These are phyloP conservation scores for Aspergillus ibericus DNA, from an alignment of 2,329 filamentous ascomycete species.

Conservation along the genomic window DNA sequence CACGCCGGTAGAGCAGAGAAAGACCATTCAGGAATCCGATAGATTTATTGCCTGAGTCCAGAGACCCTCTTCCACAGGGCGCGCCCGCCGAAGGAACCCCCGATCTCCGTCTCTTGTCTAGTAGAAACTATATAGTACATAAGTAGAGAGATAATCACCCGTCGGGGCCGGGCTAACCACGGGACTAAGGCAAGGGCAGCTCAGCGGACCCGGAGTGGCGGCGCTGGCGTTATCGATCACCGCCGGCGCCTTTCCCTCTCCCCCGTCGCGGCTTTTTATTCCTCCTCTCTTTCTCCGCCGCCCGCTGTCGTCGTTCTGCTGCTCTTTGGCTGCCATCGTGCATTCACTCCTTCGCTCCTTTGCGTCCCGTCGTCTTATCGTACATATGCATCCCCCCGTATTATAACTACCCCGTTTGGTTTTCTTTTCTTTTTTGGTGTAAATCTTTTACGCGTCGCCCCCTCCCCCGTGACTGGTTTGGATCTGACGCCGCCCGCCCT, in stretches of 20 bases:
- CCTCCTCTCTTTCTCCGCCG: slow-evolving; percentile 4
- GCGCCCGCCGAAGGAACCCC: no score
- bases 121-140: no score
- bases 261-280: slow-evolving; percentile 3
- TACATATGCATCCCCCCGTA: slow-evolving; percentile 15
- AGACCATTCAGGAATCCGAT: no score
- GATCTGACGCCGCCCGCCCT: slow-evolving; percentile 4
- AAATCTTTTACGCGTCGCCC: slow-evolving; percentile 10
- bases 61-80: no score
- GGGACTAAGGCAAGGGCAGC: slow-evolving; percentile 7
- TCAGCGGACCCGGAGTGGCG: slow-evolving; percentile 15
- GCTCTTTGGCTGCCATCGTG: background rate
- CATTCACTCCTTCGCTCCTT: background rate
- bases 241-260: slow-evolving; percentile 9
- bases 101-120: no score
- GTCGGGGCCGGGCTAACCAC: background rate
- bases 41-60: no score
- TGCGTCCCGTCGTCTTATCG: background rate
- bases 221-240: slow-evolving; percentile 15
- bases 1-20: no score
- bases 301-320: background rate
- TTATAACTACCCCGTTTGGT: background rate
- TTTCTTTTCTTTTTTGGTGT: slow-evolving; percentile 6
- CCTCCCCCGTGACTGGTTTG: background rate
- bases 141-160: no score